phyloP scores from a whole-genome alignment of 2,329 filamentous ascomycete genomes.

The Fusarium sp. region DNA sequence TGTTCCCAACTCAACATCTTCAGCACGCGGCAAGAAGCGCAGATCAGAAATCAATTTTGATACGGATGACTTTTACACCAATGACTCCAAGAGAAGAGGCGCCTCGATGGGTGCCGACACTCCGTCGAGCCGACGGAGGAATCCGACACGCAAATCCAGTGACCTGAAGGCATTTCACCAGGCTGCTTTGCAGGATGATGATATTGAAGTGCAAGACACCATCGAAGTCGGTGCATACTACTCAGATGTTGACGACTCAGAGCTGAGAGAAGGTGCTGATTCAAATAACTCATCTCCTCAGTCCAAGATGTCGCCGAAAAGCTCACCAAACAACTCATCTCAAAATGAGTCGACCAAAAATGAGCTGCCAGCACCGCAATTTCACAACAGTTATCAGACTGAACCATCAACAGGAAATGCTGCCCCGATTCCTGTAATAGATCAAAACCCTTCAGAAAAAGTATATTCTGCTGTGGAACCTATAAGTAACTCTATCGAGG shows the following conservation, averaged over 20 bases:
- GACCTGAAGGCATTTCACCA: constrained; percentile 51
- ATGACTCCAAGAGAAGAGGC: constrained; percentile 53
- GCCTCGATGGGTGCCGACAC: constrained; percentile 54
- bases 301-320: constrained; percentile 41
- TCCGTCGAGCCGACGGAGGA: constrained; percentile 55
- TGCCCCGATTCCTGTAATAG: constrained; percentile 12
- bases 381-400: constrained; percentile 1
- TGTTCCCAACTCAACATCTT: constrained; percentile 52
- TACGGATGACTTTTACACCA: constrained; percentile 49
- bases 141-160: constrained; percentile 55
- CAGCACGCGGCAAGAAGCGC: constrained; percentile 54
- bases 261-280: constrained; percentile 42
- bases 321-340: constrained; percentile 24
- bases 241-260: constrained; percentile 52
- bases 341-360: constrained; percentile 33
- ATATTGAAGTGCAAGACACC: constrained; percentile 67
- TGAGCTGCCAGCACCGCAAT: constrained; percentile 24
- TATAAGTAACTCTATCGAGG: constrained; percentile 31
- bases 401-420: constrained; percentile 11
- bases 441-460: constrained; percentile 16
- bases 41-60: constrained; percentile 53
- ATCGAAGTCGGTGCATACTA: constrained; percentile 65
- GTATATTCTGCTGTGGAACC: constrained; percentile 29
- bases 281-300: constrained; percentile 50
- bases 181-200: constrained; percentile 52